Percentiles rank a stretch among this genome's conserved stretches.
Conservation (phyloP, 73 alveolate genomes). For the Paramecium sonneborni region DNA sequence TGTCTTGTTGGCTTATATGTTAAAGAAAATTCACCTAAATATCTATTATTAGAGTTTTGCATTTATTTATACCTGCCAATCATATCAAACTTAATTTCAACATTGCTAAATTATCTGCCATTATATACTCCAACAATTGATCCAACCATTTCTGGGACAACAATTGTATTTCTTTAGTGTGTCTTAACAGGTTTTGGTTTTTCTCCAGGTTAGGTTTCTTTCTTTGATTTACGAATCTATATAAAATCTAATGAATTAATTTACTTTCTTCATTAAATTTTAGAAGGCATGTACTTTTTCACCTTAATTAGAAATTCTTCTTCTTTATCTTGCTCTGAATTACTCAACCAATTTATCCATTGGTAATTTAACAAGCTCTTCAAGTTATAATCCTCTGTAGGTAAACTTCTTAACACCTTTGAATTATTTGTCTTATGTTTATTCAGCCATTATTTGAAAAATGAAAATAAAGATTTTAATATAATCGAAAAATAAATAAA, state of each 20-base stretch:
- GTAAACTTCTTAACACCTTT: conserved; percentile 54
- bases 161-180: conserved; percentile 93
- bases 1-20: conserved; percentile 77
- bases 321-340: conserved; percentile 54
- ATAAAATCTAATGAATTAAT: background rate
- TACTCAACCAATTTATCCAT: conserved; percentile 27
- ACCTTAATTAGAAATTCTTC: conserved; percentile 10
- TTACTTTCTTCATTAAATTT: conserved; percentile 38
- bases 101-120: conserved; percentile 90
- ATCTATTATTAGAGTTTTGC: conserved; percentile 32
- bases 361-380: conserved; percentile 47
- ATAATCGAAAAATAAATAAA: background rate
- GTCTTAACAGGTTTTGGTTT: conserved; percentile 96
- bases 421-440: conserved; percentile 30
- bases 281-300: conserved; percentile 31
- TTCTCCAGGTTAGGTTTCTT: conserved; percentile 89
- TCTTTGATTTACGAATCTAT: conserved; percentile 70
- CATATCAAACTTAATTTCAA: conserved; percentile 97
- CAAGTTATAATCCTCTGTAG: conserved; percentile 47
- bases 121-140: conserved; percentile 91
- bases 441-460: conserved; percentile 59
- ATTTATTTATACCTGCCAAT: conserved; percentile 75
- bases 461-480: conserved; percentile 6
- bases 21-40: conserved; percentile 79
- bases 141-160: conserved; percentile 95